These are phyloP conservation scores for Yarrowia osloensis DNA, from an alignment of 805 yeast genomes.

Conservation along the genomic window DNA sequence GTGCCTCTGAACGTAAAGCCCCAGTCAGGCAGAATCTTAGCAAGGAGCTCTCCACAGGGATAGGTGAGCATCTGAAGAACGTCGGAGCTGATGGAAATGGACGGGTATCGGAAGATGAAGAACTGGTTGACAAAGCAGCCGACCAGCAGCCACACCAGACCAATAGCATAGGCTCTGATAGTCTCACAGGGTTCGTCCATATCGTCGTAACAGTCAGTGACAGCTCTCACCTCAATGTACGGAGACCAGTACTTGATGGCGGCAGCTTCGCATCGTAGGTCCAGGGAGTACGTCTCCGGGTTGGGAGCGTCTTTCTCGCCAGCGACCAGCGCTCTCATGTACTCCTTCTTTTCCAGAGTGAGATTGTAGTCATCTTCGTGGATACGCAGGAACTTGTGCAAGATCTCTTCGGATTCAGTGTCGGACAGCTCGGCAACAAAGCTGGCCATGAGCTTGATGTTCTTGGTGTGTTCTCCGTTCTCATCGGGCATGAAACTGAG, in stretches of 20 bases:
- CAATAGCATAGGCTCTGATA: conserved; percentile 46
- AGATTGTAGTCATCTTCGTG: conserved; percentile 21
- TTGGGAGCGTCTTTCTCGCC: conserved; percentile 12
- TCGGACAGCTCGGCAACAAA: neutral
- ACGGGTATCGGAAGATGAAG: conserved; percentile 56
- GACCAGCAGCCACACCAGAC: conserved; percentile 39
- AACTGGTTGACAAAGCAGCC: conserved; percentile 41
- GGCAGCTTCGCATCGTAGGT: conserved; percentile 14
- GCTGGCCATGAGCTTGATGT: conserved; percentile 2
- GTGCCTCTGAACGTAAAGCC: conserved; percentile 47
- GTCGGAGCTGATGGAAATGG: conserved; percentile 50
- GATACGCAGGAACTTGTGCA: neutral
- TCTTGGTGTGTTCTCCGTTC: conserved; percentile 1
- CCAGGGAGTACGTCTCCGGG: neutral
- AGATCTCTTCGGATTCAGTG: neutral
- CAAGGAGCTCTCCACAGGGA: conserved; percentile 51
- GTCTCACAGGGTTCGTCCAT: conserved; percentile 52
- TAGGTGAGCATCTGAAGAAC: conserved; percentile 60
- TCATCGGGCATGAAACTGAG: neutral
- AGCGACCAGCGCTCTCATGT: neutral
- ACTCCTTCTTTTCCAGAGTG: neutral
- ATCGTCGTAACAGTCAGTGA: conserved; percentile 55
- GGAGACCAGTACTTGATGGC: conserved; percentile 46
- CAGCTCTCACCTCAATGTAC: conserved; percentile 67
- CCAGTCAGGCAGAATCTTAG: conserved; percentile 48